Evolutionary conservation across 257 asterid species (phyloP), one percentile per base, ranked within the genome.

Genomic region (Avicennia marina): DNA sequence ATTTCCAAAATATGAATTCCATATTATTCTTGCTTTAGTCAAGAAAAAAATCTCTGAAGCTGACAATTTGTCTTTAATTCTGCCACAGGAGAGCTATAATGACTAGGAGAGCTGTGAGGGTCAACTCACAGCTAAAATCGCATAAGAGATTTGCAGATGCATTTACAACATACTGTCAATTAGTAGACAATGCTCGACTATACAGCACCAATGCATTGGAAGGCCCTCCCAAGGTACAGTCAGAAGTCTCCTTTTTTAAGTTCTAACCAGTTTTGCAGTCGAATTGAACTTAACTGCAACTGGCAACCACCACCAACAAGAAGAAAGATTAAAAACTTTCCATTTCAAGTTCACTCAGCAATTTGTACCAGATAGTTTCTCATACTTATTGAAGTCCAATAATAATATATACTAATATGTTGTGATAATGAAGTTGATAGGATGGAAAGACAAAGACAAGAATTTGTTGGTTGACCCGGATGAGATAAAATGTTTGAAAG

Each of bases 111-210:
- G 96, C 96, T 53, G 98, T 90, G 56, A 76, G 95, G 66, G 95
- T 90, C 68, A 68, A 90, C 62, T 87, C 98, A 33, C 97, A 87
- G 75, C 71, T 90, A 57, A 81, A 73, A 75, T 87, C 98, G 21
- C 98, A 90, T 72, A 87, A 80, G 78, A 78, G 96, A 73, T 90
- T 90, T 66, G 91, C 95, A 47, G 80, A 74, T 51, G 98, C 96
- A 36, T 87, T 90, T 44, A 66, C 72, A 39, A 81, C 84, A 41
- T 90, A 87, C 75, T 87, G 96, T 68, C 79, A 79, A 11, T 73
- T 84, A 38, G 96, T 90, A 64, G 98, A 87, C 63, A 81, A 78
- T 68, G 96, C 95, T 46, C 72, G 83, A 66, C 80, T 87, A 41
- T 90, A 80, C 61, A 50, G 89, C 77, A 87, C 95, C 21, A 87